Base-by-base conservation (phyloP, 768 basidiomycete species). In the Pholiota conissans region DNA sequence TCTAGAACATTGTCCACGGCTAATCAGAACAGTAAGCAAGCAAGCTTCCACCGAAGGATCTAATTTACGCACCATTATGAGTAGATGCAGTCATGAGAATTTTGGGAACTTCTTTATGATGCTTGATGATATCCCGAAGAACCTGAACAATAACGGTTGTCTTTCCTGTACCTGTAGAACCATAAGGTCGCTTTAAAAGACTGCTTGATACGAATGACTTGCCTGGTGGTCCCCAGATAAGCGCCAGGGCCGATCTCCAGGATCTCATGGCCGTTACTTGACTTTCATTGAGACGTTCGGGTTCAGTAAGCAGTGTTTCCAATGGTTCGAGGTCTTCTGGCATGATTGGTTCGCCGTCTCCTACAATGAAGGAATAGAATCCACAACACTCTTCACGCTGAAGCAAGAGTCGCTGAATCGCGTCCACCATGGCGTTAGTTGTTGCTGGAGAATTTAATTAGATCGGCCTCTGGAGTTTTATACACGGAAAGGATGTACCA, bases 161-260 rank as follows among this genome's bases (percentile, higher is more conserved):
- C 67, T 89, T 89, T 32, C 87, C 86, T 0, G 87, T 89, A 0
- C 87, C 87, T 87, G 11, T 26, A 18, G 16, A 5, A 32, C 5
- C 14, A 9, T 60, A 8, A 57, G 26, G 45, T 32, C 47, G 30
- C 45, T 52, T 24, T 2, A 5, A 20, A n/a, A 24, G 37, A 46
- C n/a, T 16, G 13, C 22, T 16, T 29, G 26, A 14, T 29, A 22
- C 1, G 28, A 28, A 34, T 18, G 6, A 47, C 65, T 52, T 52
- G 83, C 86, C 85, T 59, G 87, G 87, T 8, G 87, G 86, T 3
- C 87, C 86, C 87, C 87, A 88, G 6, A 89, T 86, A 37, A 89
- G 64, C 28, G 84, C 80, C 27, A 87, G 64, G 9, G 69, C 75
- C 0, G 74, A 71, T 30, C 71, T 62, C 58, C 76, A 79, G 0